phyloP scores from a whole-genome alignment of 164 flowering plant genomes.

The Kingdonia uniflora region DNA sequence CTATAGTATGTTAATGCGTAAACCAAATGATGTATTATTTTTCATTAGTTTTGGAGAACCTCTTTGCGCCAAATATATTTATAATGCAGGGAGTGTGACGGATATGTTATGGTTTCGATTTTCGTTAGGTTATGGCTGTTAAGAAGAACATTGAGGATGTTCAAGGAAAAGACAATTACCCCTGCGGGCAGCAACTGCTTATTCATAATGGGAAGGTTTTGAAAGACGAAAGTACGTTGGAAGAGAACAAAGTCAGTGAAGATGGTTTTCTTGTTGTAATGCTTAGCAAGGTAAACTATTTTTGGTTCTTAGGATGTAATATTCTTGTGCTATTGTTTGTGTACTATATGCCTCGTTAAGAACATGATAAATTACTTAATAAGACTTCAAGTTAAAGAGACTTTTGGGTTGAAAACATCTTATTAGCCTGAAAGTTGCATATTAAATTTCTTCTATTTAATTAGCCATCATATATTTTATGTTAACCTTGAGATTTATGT shows the following conservation, averaged over 20 bases:
- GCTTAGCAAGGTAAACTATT: slow-evolving; percentile 86
- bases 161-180: slow-evolving; percentile 92
- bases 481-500: too few relatives aligned
- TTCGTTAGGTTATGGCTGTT: slow-evolving; percentile 72
- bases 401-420: too few relatives aligned
- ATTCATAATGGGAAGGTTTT: slow-evolving; percentile 96
- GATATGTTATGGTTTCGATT: not conserved
- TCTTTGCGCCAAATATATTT: not conserved
- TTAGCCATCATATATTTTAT: too few relatives aligned
- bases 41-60: not conserved
- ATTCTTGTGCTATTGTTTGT: too few relatives aligned
- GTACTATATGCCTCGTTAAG: too few relatives aligned
- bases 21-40: too few relatives aligned
- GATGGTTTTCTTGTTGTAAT: slow-evolving; percentile 98
- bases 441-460: too few relatives aligned
- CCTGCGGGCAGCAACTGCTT: slow-evolving; percentile 90
- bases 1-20: too few relatives aligned
- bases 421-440: too few relatives aligned
- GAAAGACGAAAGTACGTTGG: slow-evolving; percentile 92
- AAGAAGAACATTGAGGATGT: slow-evolving; percentile 89
- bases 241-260: slow-evolving; percentile 83
- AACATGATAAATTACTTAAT: too few relatives aligned
- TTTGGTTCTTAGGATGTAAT: too few relatives aligned
- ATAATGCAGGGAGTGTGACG: not conserved
- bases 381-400: too few relatives aligned